Conservation (phyloP, 108 stramenopile species). For the Fragilaria radians region DNA sequence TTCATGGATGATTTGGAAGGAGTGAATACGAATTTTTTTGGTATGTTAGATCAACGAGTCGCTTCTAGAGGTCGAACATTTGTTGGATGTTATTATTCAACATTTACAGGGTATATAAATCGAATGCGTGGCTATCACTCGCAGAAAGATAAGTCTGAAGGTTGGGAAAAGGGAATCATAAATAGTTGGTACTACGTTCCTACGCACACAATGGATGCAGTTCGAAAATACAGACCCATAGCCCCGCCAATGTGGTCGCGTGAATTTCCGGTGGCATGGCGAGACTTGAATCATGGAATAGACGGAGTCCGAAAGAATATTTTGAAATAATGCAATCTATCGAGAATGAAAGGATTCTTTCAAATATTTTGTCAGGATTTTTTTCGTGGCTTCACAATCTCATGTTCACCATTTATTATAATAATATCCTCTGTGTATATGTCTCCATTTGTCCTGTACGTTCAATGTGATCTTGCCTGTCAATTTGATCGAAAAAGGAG, state of each 20-base stretch:
- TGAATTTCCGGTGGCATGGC: conserved; percentile 68
- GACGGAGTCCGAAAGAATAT: conserved; percentile 1
- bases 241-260: conserved; percentile 38
- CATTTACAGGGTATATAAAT: conserved; percentile 71
- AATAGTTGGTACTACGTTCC: conserved; percentile 61
- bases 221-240: conserved; percentile 41
- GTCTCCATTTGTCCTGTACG: too few species aligned
- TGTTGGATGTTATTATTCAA: conserved; percentile 70
- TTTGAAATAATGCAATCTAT: too few species aligned
- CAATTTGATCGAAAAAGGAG: too few species aligned
- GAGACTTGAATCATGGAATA: conserved; percentile 52
- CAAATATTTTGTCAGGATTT: too few species aligned
- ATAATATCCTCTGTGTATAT: too few species aligned
- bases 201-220: conserved; percentile 21
- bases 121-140: conserved; percentile 74
- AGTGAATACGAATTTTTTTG: conserved; percentile 76
- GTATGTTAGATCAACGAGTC: conserved; percentile 83
- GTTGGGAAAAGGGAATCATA: conserved; percentile 47
- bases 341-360: too few species aligned
- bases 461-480: too few species aligned
- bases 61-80: conserved; percentile 70
- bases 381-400: too few species aligned
- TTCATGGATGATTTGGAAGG: conserved; percentile 56
- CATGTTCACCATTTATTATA: too few species aligned
- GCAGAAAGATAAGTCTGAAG: conserved; percentile 45